Base-by-base conservation (phyloP, 495 filamentous ascomycete species). In the Chlorociboria aeruginascens region DNA sequence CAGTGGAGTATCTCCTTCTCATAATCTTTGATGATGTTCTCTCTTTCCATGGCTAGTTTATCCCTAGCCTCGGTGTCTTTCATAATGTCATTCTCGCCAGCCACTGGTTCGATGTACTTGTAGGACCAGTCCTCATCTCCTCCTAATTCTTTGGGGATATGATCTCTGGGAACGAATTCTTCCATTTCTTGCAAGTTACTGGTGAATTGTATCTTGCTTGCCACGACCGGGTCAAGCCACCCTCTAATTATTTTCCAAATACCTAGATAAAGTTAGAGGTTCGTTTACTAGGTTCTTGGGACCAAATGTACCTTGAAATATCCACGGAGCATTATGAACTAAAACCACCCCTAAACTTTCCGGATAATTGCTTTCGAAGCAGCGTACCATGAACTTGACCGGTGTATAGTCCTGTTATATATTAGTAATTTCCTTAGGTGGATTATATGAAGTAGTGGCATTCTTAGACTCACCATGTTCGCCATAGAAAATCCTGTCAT, bases 371-470 rank as follows among this genome's bases (percentile, higher is more conserved):
- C 92, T 93, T 68, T 97, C 93, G 62, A 98, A 98, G 66, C 88
- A 95, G 68, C 95, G 95, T 69, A 97, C 96, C 78, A 98, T 94
- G 70, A 96, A 97, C 58, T 90, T 97, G 20, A 98, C 87, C 0
- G 92, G 92, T 0, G 86, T 77, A 61, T 97, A 97, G 61, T 98
- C 92, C 85, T 89, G 32, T 65, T 59, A 13, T 33, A 49, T 34
- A 10, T 35, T 28, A 33, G 12, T 25, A 12, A n/a, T 37, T 9
- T 36, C 16, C 28, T 9, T 36, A 3, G 38, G 9, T 12, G 38
- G 17, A 11, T 40, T 40, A 17, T 45, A 8, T 14, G 12, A 37
- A 17, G 28, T 33, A 8, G 11, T 10, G 3, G 16, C 34, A 36
- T 36, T 12, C 3, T 40, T 28, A 10, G 12, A 45, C 70, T 60